A percentile compares a stretch with the other conserved stretches of the same genome.
phyloP scores from a whole-genome alignment of 2,329 filamentous ascomycete species.

The Epichloe brachyelytri region DNA sequence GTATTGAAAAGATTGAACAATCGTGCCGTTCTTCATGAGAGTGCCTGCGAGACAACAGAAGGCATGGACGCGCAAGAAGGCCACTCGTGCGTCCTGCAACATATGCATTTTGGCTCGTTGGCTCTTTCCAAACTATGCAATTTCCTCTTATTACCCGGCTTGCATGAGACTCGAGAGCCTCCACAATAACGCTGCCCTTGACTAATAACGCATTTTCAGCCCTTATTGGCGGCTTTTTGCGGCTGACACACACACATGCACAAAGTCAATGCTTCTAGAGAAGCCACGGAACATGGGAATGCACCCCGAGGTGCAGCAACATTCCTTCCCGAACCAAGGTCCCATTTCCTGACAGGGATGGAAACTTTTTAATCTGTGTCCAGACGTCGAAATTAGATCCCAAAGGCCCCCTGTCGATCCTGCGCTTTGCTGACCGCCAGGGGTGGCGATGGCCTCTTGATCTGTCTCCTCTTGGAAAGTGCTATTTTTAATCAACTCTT shows the following conservation, averaged over 20 bases:
- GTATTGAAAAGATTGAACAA: too few species aligned
- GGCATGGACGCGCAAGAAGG: too few species aligned
- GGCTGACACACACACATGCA: background rate
- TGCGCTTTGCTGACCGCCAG: background rate
- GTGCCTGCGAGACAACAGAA: too few species aligned
- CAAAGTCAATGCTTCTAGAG: background rate
- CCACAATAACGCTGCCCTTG: background rate
- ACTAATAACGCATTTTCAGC: background rate
- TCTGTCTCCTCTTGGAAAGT: too few species aligned
- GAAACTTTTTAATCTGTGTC: too few species aligned
- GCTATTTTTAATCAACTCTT: background rate
- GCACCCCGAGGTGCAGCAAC: background rate
- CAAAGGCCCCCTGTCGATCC: too few species aligned
- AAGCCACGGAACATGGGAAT: too few species aligned
- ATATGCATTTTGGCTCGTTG: background rate
- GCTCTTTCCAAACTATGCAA: background rate
- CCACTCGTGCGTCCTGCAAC: too few species aligned
- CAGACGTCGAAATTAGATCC: too few species aligned
- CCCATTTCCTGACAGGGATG: too few species aligned
- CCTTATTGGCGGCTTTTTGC: background rate
- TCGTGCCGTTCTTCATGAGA: too few species aligned
- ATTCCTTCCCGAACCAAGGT: background rate
- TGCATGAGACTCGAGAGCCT: background rate
- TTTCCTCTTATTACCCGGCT: background rate
- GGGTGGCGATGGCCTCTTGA: too few species aligned